Evolutionary conservation across 2,329 filamentous ascomycete species (phyloP).

Genomic region (Tolypocladium cylindrosporum): DNA sequence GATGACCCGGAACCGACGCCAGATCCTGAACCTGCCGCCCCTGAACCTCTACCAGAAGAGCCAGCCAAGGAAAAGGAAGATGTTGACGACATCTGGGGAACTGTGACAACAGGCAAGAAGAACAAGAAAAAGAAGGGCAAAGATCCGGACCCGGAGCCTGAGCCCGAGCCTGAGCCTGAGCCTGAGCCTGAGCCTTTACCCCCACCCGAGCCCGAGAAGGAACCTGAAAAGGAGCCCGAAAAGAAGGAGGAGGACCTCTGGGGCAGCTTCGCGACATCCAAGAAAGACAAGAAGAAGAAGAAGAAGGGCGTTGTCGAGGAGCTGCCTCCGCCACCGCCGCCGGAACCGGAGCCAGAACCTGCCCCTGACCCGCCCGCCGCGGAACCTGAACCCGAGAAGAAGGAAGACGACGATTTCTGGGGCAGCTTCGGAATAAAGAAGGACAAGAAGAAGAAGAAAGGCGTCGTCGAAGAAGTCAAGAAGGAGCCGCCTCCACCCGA

Average conservation of each 20-base stretch:
- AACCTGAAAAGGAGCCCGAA: constrained; percentile 11
- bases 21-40: constrained; percentile 10
- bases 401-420: constrained; percentile 19
- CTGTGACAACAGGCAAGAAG: constrained; percentile 8
- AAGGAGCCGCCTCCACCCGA: constrained; percentile 9
- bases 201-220: constrained; percentile 9
- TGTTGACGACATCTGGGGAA: constrained; percentile 16
- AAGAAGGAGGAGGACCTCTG: constrained; percentile 19
- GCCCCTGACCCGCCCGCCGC: constrained; percentile 6
- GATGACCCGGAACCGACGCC: constrained; percentile 11
- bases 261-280: constrained; percentile 12
- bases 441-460: constrained; percentile 18
- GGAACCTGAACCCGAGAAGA: constrained; percentile 15
- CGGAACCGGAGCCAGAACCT: constrained; percentile 4
- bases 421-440: constrained; percentile 15
- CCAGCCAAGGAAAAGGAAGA: constrained; percentile 9
- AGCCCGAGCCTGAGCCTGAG: constrained; percentile 3
- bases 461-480: constrained; percentile 10
- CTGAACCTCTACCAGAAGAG: constrained; percentile 2
- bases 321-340: constrained; percentile 7
- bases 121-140: constrained; percentile 13
- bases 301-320: constrained; percentile 12
- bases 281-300: constrained; percentile 19
- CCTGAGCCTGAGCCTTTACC: constrained; percentile 2
- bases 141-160: neutral